A percentile compares a stretch with the other conserved stretches of the same genome.
Evolutionary conservation across 768 basidiomycete genomes (phyloP).

Genomic region (Lentinus tigrinus): DNA sequence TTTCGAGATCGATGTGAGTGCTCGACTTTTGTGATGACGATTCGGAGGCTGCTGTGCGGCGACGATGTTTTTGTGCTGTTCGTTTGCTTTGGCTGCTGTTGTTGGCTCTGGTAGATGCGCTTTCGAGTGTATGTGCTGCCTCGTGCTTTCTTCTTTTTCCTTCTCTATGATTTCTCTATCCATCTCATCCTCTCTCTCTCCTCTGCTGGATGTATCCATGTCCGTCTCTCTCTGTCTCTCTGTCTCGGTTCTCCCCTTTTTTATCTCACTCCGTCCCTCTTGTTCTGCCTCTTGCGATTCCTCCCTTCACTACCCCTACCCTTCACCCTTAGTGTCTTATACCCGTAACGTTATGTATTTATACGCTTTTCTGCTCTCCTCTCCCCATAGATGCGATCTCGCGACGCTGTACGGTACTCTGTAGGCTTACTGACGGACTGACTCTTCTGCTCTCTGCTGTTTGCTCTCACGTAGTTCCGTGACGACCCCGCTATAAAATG

Average conservation of each 20-base stretch:
- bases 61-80: background rate
- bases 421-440: background rate
- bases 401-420: background rate
- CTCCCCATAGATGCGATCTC: background rate
- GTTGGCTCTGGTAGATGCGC: background rate
- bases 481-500: slow-evolving; percentile 6
- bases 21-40: background rate
- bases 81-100: background rate
- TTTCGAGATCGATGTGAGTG: background rate
- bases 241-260: background rate
- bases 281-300: background rate
- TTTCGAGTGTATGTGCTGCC: background rate
- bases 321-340: background rate
- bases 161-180: background rate
- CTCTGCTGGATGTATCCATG: background rate
- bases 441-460: background rate
- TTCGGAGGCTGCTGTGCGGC: background rate
- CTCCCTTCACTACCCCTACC: background rate
- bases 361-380: slow-evolving; percentile 8
- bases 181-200: background rate
- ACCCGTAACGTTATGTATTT: slow-evolving; percentile 22
- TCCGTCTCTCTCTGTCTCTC: background rate
- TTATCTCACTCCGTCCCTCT: background rate
- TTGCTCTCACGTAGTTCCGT: background rate
- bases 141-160: background rate